These are phyloP conservation scores for Schizosaccharomyces osmophilus DNA, from an alignment of 805 yeast genomes.

Conservation along the genomic window DNA sequence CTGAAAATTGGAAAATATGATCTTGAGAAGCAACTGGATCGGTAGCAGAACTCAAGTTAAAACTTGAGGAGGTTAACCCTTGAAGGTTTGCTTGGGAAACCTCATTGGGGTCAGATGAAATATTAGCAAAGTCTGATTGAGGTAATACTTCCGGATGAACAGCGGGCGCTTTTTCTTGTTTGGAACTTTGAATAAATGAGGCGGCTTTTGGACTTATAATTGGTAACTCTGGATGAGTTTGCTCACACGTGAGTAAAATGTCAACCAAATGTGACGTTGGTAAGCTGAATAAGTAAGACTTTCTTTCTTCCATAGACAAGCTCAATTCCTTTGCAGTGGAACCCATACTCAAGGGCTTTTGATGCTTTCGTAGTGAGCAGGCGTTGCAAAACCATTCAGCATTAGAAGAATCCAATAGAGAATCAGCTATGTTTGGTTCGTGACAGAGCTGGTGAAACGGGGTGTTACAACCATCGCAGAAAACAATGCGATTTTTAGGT, in stretches of 20 bases:
- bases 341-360: not conserved
- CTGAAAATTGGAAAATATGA: not conserved
- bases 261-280: conserved; percentile 1
- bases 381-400: conserved; percentile 1
- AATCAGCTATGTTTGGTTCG: conserved; percentile 16
- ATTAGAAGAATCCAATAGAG: not conserved
- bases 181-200: not conserved
- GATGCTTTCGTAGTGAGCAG: not conserved
- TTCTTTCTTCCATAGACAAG: not conserved
- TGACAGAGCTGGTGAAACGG: conserved; percentile 1
- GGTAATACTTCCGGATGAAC: not conserved
- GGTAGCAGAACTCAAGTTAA: not conserved
- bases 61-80: not conserved
- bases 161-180: not conserved
- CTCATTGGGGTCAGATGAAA: too few species aligned
- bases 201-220: not conserved
- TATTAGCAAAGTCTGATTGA: not conserved
- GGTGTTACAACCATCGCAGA: conserved; percentile 2
- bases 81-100: not conserved
- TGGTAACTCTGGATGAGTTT: not conserved
- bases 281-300: not conserved
- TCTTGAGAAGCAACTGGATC: not conserved
- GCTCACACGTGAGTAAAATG: not conserved
- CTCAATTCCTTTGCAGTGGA: not conserved
- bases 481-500: conserved; percentile 12